These are phyloP conservation scores for Cryptococcus amylolentus DNA, from an alignment of 1,284 basidiomycete species.

Conservation along the genomic window DNA sequence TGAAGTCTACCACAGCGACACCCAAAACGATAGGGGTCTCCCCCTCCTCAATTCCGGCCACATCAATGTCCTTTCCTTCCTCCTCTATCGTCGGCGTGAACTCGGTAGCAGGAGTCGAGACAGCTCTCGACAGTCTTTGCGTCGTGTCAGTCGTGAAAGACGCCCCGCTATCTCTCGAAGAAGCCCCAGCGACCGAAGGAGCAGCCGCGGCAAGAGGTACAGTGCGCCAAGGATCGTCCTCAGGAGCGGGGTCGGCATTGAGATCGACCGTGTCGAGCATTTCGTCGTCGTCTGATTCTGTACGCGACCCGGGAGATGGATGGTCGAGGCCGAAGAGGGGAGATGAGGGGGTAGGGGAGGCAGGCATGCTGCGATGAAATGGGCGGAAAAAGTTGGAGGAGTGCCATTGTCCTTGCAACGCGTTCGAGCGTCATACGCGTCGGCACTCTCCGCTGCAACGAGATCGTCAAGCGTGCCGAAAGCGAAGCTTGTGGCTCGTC, in stretches of 20 bases:
- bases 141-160: slow-evolving; percentile 7
- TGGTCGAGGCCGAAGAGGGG: not conserved
- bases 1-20: slow-evolving; percentile 83
- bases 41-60: slow-evolving; percentile 61
- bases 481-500: too few species aligned
- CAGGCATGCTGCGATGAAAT: too few species aligned
- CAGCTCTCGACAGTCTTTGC: slow-evolving; percentile 2
- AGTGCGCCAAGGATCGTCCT: slow-evolving; percentile 5
- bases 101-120: slow-evolving; percentile 1
- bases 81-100: slow-evolving; percentile 53
- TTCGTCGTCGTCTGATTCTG: not conserved
- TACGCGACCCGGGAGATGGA: not conserved
- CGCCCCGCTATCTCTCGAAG: slow-evolving; percentile 2
- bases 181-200: not conserved
- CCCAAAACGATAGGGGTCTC: slow-evolving; percentile 57
- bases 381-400: not conserved
- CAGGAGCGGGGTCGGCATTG: slow-evolving; percentile 4
- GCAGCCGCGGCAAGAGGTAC: not conserved
- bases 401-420: too few species aligned
- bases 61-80: slow-evolving; percentile 58
- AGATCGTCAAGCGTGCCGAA: too few species aligned
- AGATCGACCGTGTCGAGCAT: slow-evolving; percentile 13
- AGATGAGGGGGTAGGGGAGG: not conserved
- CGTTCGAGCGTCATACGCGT: too few species aligned
- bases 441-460: too few species aligned